Conservation (phyloP, 2,329 filamentous ascomycete species). For the Pyrenophora tritici-repentis region DNA sequence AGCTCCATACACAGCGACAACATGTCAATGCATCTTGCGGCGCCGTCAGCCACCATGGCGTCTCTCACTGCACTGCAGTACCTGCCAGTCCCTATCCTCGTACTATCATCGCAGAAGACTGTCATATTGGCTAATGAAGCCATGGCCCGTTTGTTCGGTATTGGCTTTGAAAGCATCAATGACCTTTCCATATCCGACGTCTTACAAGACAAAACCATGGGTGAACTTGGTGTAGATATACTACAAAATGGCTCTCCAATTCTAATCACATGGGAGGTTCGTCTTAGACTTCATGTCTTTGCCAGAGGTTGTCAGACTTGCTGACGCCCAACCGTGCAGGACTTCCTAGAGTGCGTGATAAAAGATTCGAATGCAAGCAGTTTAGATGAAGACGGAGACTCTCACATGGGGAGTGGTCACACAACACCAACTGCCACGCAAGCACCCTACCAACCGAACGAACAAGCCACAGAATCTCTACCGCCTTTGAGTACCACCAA, state of each 20-base stretch:
- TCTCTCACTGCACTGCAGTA: constrained; percentile 67
- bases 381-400: constrained; percentile 17
- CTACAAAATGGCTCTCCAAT: constrained; percentile 66
- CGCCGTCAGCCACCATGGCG: constrained; percentile 37
- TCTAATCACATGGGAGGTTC: constrained; percentile 57
- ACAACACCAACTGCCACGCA: constrained; percentile 36
- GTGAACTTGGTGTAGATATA: constrained; percentile 74
- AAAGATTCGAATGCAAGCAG: constrained; percentile 40
- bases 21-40: constrained; percentile 36
- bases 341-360: constrained; percentile 52
- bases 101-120: constrained; percentile 71
- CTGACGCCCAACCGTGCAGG: constrained; percentile 28
- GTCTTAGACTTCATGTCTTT: constrained; percentile 5
- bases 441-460: constrained; percentile 7
- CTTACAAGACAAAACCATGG: constrained; percentile 68
- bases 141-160: constrained; percentile 70
- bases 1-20: constrained; percentile 41
- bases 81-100: constrained; percentile 71
- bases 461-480: constrained; percentile 16
- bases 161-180: constrained; percentile 54
- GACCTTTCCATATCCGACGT: constrained; percentile 59
- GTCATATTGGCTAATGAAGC: constrained; percentile 76
- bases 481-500: constrained; percentile 43
- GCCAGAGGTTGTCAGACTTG: neutral
- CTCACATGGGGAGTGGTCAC: constrained; percentile 27